These are phyloP conservation scores for Populus hybrid DNA, from an alignment of 441 rosid species.

Conservation along the genomic window DNA sequence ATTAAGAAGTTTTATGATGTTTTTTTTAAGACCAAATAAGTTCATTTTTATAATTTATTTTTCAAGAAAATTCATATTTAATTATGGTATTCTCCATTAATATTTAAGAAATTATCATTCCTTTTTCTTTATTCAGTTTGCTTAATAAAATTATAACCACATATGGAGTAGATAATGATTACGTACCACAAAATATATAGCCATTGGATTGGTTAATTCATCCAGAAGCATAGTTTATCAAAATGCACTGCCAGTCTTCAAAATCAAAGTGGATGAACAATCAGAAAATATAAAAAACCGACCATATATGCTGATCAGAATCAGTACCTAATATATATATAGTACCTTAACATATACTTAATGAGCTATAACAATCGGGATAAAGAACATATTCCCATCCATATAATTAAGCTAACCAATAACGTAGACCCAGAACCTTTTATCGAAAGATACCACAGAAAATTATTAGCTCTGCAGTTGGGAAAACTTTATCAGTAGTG, in stretches of 20 bases:
- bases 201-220: too few relatives aligned
- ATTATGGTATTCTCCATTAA: too few relatives aligned
- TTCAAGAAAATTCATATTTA: too few relatives aligned
- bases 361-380: neutral
- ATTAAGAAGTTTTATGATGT: too few relatives aligned
- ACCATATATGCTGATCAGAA: neutral
- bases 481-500: neutral
- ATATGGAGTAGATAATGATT: too few relatives aligned
- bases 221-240: neutral
- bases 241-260: neutral
- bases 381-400: neutral
- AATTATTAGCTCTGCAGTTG: neutral
- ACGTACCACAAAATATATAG: too few relatives aligned
- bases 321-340: neutral
- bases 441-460: neutral
- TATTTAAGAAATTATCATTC: too few relatives aligned
- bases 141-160: too few relatives aligned
- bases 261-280: neutral
- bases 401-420: neutral
- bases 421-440: neutral
- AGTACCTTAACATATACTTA: neutral
- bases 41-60: too few relatives aligned
- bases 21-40: too few relatives aligned
- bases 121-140: too few relatives aligned
- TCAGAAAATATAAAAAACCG: neutral